Percentiles rank a stretch among this genome's conserved stretches.
These are phyloP conservation scores for Termitomyces sp. DNA, from an alignment of 768 basidiomycete genomes.

Conservation along the genomic window DNA sequence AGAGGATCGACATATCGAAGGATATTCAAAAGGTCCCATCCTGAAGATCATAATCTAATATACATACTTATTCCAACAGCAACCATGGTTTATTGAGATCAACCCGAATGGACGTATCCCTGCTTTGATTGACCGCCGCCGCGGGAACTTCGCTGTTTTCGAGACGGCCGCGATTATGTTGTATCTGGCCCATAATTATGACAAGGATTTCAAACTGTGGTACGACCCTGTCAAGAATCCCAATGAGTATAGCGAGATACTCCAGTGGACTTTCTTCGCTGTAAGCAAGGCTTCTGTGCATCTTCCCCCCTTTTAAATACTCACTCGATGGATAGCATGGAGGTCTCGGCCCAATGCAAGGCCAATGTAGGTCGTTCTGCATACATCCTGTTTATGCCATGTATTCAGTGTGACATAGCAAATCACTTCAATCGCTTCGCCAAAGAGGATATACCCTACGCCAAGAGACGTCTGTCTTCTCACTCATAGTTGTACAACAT, in stretches of 20 bases:
- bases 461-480: conserved; percentile 47
- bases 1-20: conserved; percentile 51
- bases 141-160: conserved; percentile 62
- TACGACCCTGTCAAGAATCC: conserved; percentile 50
- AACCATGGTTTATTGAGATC: conserved; percentile 70
- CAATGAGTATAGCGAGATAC: conserved; percentile 61
- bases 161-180: conserved; percentile 79
- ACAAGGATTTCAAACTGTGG: conserved; percentile 56
- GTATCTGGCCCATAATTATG: conserved; percentile 80
- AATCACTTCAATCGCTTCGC: conserved; percentile 67
- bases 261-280: conserved; percentile 88
- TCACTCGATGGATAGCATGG: conserved; percentile 49
- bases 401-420: conserved; percentile 27
- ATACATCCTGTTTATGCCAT: neutral
- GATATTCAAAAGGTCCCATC: conserved; percentile 65
- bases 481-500: neutral
- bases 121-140: conserved; percentile 53
- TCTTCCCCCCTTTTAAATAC: neutral
- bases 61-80: conserved; percentile 19
- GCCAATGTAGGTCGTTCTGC: conserved; percentile 35
- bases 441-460: conserved; percentile 65
- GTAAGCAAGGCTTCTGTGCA: conserved; percentile 27
- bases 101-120: conserved; percentile 77
- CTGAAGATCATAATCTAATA: too few relatives aligned
- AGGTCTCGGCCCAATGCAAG: conserved; percentile 86